These are phyloP conservation scores for Starmerella powellii DNA, from an alignment of 805 yeast species.

Conservation along the genomic window DNA sequence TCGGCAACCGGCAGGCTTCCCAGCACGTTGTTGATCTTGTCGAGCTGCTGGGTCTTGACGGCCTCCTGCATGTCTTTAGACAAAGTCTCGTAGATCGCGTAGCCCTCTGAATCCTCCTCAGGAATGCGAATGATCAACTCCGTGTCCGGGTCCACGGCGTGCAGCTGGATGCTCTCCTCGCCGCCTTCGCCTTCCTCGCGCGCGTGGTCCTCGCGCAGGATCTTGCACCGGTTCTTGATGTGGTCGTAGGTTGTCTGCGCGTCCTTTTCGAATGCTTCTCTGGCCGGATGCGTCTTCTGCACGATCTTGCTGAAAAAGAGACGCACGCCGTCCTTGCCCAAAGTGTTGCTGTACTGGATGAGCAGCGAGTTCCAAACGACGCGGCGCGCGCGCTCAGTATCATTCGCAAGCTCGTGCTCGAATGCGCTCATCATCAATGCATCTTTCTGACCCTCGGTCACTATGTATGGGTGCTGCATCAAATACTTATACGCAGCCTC, in stretches of 20 bases:
- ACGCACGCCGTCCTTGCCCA: constrained; percentile 39
- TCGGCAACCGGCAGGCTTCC: constrained; percentile 59
- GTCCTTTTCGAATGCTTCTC: constrained; percentile 57
- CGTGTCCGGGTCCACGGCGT: constrained; percentile 73
- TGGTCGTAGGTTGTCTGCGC: constrained; percentile 64
- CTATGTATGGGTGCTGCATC: constrained; percentile 47
- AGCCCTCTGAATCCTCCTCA: constrained; percentile 30
- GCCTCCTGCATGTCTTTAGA: constrained; percentile 63
- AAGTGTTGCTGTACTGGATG: constrained; percentile 50
- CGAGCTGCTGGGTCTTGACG: constrained; percentile 55
- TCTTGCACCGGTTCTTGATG: constrained; percentile 59
- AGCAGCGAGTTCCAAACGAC: constrained; percentile 71
- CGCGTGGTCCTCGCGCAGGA: constrained; percentile 39
- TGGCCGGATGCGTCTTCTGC: constrained; percentile 47
- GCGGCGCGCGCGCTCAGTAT: constrained; percentile 43
- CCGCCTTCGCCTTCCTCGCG: constrained; percentile 29
- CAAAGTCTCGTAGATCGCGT: constrained; percentile 42
- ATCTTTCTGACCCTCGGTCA: constrained; percentile 77
- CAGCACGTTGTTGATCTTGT: constrained; percentile 71
- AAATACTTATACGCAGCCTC: constrained; percentile 42
- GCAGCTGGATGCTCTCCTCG: constrained; percentile 78
- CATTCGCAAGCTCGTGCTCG: constrained; percentile 59
- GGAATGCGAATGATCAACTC: constrained; percentile 55
- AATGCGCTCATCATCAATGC: constrained; percentile 88
- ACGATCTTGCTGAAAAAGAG: constrained; percentile 56